Evolutionary conservation across 2,329 filamentous ascomycete genomes (phyloP), one percentile per base, ranked within the genome.

Genomic region (Penicillium sp.): DNA sequence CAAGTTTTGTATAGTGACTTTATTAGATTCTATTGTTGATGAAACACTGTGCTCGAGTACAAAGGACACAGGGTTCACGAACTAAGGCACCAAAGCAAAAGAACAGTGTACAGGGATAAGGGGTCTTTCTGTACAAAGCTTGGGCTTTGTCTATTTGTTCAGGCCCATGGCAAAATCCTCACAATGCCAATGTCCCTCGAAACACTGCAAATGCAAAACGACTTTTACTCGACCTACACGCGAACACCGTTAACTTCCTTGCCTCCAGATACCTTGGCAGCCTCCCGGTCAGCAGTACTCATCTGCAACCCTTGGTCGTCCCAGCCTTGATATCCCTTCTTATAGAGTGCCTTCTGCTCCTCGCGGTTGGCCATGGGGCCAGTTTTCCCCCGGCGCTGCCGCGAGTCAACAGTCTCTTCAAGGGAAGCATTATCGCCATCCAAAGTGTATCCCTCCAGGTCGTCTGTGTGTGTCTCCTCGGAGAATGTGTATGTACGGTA

Each of bases 401-500:
- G 72, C 11, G 75, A 78, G 18, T 77, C 73, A 3, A 61, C 29
- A 1, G 75, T 78, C 66, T 79, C 77, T 9, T 71, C 55, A 11
- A 79, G 57, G 18, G 65, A 71, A 4, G 76, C 75, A 52, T 78
- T 75, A 38, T 74, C 73, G 22, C 71, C 70, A 22, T 71, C 67
- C 13, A 77, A 50, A 2, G 59, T 24, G 6, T 71, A 61, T 16
- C 70, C 69, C 54, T 73, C 72, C 31, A 75, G 52, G 54, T 76
- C 74, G 21, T 86, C 82, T 16, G 75, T 68, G 49, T 82, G 80
- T 0, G 71, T 73, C 10, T 78, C 68, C 38, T 86, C 81, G 24
- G 72, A 78, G 68, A 91, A 91, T 45, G 79, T 76, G 70, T 86
- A 92, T 5, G 85, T 85, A 54, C 89, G 84, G 68, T 79, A 86